A percentile compares a stretch with the other conserved stretches of the same genome.
These are phyloP conservation scores for Pinus tabuliformis DNA, from an alignment of 75 land plant species.

Conservation along the genomic window DNA sequence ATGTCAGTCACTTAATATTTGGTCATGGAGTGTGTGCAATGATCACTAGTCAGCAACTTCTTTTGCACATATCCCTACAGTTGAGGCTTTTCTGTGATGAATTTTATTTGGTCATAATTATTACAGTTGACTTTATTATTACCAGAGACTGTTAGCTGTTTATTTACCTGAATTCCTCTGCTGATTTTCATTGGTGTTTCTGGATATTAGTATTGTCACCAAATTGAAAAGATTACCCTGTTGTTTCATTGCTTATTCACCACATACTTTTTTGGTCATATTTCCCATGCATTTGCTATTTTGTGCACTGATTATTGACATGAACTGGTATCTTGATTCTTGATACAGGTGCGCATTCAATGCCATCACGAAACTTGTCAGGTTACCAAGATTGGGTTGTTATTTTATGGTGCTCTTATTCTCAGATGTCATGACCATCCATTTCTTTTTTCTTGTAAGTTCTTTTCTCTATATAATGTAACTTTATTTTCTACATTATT, in stretches of 20 bases:
- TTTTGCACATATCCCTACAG: neutral
- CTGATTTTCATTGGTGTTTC: neutral
- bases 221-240: neutral
- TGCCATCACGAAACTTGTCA: slow-evolving; percentile 72
- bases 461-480: neutral
- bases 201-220: neutral
- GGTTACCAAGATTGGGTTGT: slow-evolving; percentile 80
- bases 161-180: neutral
- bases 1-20: neutral
- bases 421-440: slow-evolving; percentile 98
- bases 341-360: slow-evolving; percentile 83
- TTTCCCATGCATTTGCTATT: neutral
- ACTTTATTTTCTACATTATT: neutral
- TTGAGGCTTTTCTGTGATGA: neutral
- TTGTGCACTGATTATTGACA: neutral
- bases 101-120: neutral
- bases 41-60: neutral
- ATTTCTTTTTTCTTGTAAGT: slow-evolving; percentile 96
- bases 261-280: slow-evolving; percentile 4
- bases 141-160: neutral
- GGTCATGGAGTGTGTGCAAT: neutral
- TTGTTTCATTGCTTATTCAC: neutral
- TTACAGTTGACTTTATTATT: neutral
- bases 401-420: slow-evolving; percentile 84
- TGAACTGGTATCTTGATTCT: neutral